Conservation (phyloP, 2,329 filamentous ascomycete genomes). For the Davidsoniella neocaledoniae region DNA sequence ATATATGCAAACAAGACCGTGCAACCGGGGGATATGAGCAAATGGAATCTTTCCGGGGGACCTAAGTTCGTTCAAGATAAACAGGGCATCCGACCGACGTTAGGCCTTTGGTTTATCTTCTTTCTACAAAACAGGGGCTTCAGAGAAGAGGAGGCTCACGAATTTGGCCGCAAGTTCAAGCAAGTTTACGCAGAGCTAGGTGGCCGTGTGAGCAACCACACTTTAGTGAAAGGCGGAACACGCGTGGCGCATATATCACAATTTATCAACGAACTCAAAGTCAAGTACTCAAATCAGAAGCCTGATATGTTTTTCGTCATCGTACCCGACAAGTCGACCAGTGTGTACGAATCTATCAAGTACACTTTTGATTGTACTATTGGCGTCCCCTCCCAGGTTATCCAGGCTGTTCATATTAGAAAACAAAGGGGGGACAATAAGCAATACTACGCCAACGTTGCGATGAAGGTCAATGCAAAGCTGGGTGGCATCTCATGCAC, state of each 20-base stretch:
- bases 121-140: too few relatives aligned
- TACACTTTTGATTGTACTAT: conserved; percentile 73
- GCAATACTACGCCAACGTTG: conserved; percentile 86
- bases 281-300: too few relatives aligned
- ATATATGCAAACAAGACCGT: conserved; percentile 24
- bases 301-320: conserved; percentile 8
- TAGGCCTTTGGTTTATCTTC: not conserved
- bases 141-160: too few relatives aligned
- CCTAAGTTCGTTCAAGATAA: conserved; percentile 20
- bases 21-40: conserved; percentile 50
- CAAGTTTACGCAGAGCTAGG: too few relatives aligned
- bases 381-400: conserved; percentile 66
- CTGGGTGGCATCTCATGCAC: conserved; percentile 61
- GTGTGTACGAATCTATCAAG: conserved; percentile 68
- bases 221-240: too few relatives aligned
- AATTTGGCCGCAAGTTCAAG: too few relatives aligned
- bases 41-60: conserved; percentile 60
- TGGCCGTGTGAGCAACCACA: too few relatives aligned
- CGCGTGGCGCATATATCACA: too few relatives aligned
- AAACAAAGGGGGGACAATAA: conserved; percentile 30
- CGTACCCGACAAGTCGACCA: conserved; percentile 33
- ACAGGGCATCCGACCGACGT: not conserved
- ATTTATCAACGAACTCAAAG: too few relatives aligned
- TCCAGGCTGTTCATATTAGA: conserved; percentile 59
- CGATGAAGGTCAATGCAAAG: conserved; percentile 95